phyloP scores from a whole-genome alignment of 768 basidiomycete genomes.

The Russula lepida region DNA sequence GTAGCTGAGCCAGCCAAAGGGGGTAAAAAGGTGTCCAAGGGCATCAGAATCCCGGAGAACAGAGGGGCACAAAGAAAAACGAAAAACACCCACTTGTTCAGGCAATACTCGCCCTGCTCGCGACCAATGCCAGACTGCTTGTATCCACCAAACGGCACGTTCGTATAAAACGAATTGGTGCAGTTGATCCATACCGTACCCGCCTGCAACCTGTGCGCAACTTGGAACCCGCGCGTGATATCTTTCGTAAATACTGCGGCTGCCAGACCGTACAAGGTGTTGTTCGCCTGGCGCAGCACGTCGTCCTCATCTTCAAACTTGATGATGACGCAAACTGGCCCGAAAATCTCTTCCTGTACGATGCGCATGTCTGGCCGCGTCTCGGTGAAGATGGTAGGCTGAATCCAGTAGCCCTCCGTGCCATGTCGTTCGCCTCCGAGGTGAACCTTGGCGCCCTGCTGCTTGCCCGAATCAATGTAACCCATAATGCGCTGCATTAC shows the following conservation, averaged over 20 bases:
- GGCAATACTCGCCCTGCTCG: slow-evolving; percentile 51
- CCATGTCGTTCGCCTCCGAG: slow-evolving; percentile 47
- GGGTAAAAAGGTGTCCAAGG: not conserved
- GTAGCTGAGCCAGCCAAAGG: slow-evolving; percentile 12
- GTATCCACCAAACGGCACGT: slow-evolving; percentile 58
- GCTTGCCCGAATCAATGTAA: slow-evolving; percentile 53
- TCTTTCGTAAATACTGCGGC: slow-evolving; percentile 80
- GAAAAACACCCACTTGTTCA: slow-evolving; percentile 24
- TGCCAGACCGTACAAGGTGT: slow-evolving; percentile 80
- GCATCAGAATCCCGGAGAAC: not conserved
- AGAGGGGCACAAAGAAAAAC: not conserved
- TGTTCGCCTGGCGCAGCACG: slow-evolving; percentile 69
- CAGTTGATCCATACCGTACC: slow-evolving; percentile 71
- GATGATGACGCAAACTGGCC: slow-evolving; percentile 61
- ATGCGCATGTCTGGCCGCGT: slow-evolving; percentile 48
- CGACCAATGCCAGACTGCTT: slow-evolving; percentile 63
- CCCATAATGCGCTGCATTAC: slow-evolving; percentile 43
- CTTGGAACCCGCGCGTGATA: slow-evolving; percentile 62
- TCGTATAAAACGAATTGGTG: slow-evolving; percentile 32
- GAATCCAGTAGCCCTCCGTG: slow-evolving; percentile 51
- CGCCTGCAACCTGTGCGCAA: slow-evolving; percentile 67
- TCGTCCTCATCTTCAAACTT: slow-evolving; percentile 59
- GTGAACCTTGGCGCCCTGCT: slow-evolving; percentile 51
- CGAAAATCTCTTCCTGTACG: slow-evolving; percentile 53
- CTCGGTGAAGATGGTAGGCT: slow-evolving; percentile 58